Conservation (phyloP, 2,329 filamentous ascomycete genomes). For the Talaromyces sp. region DNA sequence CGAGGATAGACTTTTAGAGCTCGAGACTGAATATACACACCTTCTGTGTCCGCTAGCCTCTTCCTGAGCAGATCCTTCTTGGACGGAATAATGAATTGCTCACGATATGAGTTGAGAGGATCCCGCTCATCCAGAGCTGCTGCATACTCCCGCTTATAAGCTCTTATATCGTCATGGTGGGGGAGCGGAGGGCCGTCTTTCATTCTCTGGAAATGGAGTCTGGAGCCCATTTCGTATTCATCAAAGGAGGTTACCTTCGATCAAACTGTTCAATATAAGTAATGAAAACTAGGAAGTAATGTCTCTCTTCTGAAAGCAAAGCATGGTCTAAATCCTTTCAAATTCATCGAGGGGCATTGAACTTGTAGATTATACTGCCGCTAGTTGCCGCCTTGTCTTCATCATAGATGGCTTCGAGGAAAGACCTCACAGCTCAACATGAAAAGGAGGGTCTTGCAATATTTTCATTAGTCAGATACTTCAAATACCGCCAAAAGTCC, state of each 20-base stretch:
- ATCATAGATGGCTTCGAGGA: neutral
- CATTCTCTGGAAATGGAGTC: slow-evolving; percentile 30
- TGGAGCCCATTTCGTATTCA: slow-evolving; percentile 30
- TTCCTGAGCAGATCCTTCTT: slow-evolving; percentile 68
- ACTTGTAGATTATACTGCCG: neutral
- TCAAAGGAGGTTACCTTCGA: neutral
- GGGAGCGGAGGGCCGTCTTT: slow-evolving; percentile 28
- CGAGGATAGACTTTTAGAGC: slow-evolving; percentile 34
- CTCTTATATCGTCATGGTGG: slow-evolving; percentile 29
- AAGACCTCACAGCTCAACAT: neutral
- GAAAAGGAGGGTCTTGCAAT: no score
- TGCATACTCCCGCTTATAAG: slow-evolving; percentile 41
- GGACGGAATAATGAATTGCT: slow-evolving; percentile 75
- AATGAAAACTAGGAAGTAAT: neutral
- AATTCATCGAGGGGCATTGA: neutral
- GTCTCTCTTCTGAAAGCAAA: neutral
- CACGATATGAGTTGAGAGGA: slow-evolving; percentile 58
- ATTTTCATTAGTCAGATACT: no score
- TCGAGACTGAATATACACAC: slow-evolving; percentile 52
- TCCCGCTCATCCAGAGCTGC: slow-evolving; percentile 60
- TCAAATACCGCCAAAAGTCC: neutral
- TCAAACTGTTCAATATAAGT: neutral
- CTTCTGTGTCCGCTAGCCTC: slow-evolving; percentile 51
- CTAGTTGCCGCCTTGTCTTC: neutral
- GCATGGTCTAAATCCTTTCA: neutral